Percentiles rank a stretch among this genome's conserved stretches.
These are phyloP conservation scores for Botrytis paeoniae DNA, from an alignment of 2,329 filamentous ascomycete genomes.

Conservation along the genomic window DNA sequence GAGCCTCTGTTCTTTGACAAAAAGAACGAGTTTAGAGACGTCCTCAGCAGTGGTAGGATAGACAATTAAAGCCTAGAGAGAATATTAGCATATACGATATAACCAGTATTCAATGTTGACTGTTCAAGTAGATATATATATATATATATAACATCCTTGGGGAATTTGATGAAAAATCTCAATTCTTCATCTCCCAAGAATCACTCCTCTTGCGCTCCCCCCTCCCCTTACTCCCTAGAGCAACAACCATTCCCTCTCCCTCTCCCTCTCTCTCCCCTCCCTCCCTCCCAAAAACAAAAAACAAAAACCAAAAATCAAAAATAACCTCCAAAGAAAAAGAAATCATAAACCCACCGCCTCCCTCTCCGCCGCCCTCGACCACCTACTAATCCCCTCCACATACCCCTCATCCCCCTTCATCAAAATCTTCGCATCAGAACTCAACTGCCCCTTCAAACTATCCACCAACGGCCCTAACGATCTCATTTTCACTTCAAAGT, in stretches of 20 bases:
- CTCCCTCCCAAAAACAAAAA: not conserved
- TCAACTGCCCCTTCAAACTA: slow-evolving; percentile 17
- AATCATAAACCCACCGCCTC: slow-evolving; percentile 24
- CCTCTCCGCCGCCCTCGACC: slow-evolving; percentile 29
- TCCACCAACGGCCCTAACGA: not conserved
- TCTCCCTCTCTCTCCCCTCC: not conserved
- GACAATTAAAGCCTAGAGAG: slow-evolving; percentile 10
- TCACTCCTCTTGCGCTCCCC: not conserved
- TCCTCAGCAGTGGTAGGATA: slow-evolving; percentile 24
- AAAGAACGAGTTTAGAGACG: slow-evolving; percentile 21
- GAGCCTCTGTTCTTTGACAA: slow-evolving; percentile 18
- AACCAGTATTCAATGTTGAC: not conserved
- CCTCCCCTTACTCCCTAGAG: not conserved
- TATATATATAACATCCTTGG: not conserved
- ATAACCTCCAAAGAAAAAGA: not conserved
- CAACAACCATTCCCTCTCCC: not conserved
- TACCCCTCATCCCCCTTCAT: slow-evolving; percentile 25
- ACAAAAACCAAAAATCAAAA: too few species aligned
- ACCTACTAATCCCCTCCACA: slow-evolving; percentile 25
- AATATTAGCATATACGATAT: not conserved
- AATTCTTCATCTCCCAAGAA: too few species aligned
- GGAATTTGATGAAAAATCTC: not conserved
- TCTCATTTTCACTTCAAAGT: not conserved
- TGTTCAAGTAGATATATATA: not conserved
- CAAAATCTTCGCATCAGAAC: slow-evolving; percentile 20